phyloP scores from a whole-genome alignment of 768 basidiomycete genomes.

The Hemileccinum impolitum region DNA sequence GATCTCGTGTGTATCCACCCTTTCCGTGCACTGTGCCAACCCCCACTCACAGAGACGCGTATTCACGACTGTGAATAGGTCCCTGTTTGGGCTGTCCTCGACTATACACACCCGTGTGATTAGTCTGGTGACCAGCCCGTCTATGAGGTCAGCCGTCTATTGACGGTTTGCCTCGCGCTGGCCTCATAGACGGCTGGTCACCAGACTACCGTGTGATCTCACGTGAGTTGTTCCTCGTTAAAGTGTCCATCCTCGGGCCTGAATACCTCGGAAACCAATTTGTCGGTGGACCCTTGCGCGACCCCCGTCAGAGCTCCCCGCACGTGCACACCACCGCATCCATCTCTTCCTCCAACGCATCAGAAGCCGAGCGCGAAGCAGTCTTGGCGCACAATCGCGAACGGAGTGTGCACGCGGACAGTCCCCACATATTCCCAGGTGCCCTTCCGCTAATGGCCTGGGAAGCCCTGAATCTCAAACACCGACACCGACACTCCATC shows the following conservation, averaged over 20 bases:
- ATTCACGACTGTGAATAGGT: slow-evolving; percentile 55
- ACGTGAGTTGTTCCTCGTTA: slow-evolving; percentile 92
- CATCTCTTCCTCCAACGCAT: slow-evolving; percentile 23
- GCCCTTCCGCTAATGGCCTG: slow-evolving; percentile 62
- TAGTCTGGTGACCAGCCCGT: too few species aligned
- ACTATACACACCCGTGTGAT: too few species aligned
- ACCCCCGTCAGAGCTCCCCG: slow-evolving; percentile 48
- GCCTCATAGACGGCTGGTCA: too few species aligned
- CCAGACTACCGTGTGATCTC: slow-evolving; percentile 84
- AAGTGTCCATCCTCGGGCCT: slow-evolving; percentile 95
- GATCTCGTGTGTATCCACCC: slow-evolving; percentile 68
- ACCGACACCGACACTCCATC: slow-evolving; percentile 87
- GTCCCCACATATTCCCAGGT: slow-evolving; percentile 13
- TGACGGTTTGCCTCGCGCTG: too few species aligned
- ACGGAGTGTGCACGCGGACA: slow-evolving; percentile 42
- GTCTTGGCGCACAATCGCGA: slow-evolving; percentile 78
- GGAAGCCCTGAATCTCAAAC: slow-evolving; percentile 85
- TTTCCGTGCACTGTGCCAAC: not conserved
- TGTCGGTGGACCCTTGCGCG: slow-evolving; percentile 78
- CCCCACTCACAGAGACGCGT: not conserved
- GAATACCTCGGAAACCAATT: slow-evolving; percentile 96
- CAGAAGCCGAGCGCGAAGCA: slow-evolving; percentile 70
- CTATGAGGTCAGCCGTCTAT: too few species aligned
- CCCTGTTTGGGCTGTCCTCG: slow-evolving; percentile 98
- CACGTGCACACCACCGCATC: not conserved